Percentiles rank a stretch among this genome's conserved stretches.
These are phyloP conservation scores for Penicillium salamii DNA, from an alignment of 495 filamentous ascomycete genomes.

Conservation along the genomic window DNA sequence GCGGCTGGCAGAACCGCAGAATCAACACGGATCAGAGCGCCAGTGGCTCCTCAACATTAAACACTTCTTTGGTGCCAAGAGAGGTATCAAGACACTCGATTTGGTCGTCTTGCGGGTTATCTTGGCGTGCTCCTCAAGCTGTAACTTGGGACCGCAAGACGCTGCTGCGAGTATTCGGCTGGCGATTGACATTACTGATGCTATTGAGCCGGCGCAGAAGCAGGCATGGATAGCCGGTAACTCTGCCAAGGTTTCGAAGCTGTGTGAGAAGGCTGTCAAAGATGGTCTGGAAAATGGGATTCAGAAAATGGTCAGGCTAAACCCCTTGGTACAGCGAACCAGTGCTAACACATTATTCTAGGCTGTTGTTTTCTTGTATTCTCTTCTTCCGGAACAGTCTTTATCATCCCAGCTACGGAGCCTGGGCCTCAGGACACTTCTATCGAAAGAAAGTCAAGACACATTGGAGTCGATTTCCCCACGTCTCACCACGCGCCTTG, in stretches of 20 bases:
- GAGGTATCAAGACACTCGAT: constrained; percentile 53
- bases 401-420: constrained; percentile 25
- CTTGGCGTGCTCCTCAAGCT: constrained; percentile 48
- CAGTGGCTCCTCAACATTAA: constrained; percentile 40
- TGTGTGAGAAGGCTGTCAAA: constrained; percentile 49
- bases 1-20: not conserved
- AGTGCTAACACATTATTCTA: constrained; percentile 1
- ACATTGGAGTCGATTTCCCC: constrained; percentile 22
- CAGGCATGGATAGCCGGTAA: constrained; percentile 45
- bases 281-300: constrained; percentile 35
- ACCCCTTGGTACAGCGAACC: not conserved
- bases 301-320: constrained; percentile 40
- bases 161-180: constrained; percentile 48
- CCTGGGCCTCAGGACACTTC: constrained; percentile 24
- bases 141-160: constrained; percentile 33
- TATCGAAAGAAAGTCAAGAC: constrained; percentile 24
- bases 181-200: constrained; percentile 45
- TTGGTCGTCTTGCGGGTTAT: constrained; percentile 52
- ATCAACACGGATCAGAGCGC: constrained; percentile 13
- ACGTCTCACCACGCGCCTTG: constrained; percentile 22
- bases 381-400: constrained; percentile 21
- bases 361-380: constrained; percentile 16
- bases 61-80: constrained; percentile 49
- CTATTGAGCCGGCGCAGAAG: constrained; percentile 39
- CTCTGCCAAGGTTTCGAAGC: constrained; percentile 43